Conservation (phyloP, 768 basidiomycete genomes). For the Leccinellum luteum region DNA sequence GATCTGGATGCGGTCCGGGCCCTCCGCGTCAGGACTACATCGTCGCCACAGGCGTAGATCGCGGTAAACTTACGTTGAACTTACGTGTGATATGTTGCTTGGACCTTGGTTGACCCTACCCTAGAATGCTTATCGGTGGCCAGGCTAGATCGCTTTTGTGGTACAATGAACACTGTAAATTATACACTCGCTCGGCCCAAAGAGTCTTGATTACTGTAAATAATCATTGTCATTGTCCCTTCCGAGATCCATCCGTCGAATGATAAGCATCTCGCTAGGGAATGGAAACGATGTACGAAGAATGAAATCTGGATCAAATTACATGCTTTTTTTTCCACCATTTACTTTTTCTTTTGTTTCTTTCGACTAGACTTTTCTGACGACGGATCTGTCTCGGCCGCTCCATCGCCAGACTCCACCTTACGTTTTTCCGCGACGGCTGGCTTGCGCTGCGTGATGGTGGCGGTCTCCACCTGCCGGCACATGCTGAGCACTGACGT, state of each 20-base stretch:
- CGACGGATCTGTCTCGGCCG: constrained; percentile 26
- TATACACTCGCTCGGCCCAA: background rate
- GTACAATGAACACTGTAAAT: background rate
- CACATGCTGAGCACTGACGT: constrained; percentile 60
- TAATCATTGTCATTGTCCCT: too few species aligned
- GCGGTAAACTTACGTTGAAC: too few species aligned
- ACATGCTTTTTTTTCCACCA: constrained; percentile 9
- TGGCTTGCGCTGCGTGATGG: constrained; percentile 7
- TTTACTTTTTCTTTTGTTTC: constrained; percentile 42
- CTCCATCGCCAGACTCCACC: constrained; percentile 26
- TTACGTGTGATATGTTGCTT: background rate
- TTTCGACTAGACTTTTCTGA: constrained; percentile 42
- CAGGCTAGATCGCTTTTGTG: background rate
- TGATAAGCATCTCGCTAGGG: background rate
- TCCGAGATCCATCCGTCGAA: background rate
- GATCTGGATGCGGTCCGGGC: constrained; percentile 20
- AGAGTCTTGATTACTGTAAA: background rate
- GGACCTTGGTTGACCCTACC: background rate
- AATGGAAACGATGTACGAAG: background rate
- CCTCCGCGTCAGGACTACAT: constrained; percentile 17
- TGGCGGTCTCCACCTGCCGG: constrained; percentile 50
- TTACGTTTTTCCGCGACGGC: constrained; percentile 37
- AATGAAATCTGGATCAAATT: background rate
- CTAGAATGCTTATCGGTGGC: background rate
- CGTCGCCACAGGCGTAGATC: constrained; percentile 9